Evolutionary conservation across 768 basidiomycete genomes (phyloP), one percentile per base, ranked within the genome.

Genomic region (Auricularia auricula-judae): DNA sequence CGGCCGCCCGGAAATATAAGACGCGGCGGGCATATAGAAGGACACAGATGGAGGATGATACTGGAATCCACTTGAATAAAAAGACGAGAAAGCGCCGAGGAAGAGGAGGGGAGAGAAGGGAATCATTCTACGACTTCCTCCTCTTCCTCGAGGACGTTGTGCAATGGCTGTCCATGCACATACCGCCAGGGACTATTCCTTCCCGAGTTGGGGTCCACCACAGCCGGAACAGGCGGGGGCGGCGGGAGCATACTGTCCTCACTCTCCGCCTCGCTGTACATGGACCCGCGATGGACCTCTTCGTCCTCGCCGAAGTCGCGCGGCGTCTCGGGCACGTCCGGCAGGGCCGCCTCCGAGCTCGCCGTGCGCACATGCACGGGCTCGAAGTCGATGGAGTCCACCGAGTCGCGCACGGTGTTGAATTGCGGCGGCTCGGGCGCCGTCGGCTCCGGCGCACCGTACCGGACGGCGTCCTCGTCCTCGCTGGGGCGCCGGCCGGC

Each of bases 101-200:
- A 11, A 18, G 43, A 44, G 47, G 18, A 4, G 47, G 18, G 47
- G 18, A 18, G 47, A 14, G 56, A 35, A 59, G 23, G 29, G 29
- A 3, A 29, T 29, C 11, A 18, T 59, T 23, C 56, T 59, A 59
- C 56, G 56, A n/a, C 29, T 69, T 89, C 87, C 66, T 91, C 89
- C 65, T 88, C 86, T 69, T 91, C 90, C 72, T 92, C 91, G 60
- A 91, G 29, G 51, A 93, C 91, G 66, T 93, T 93, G 68, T 92
- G 89, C 70, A 93, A 78, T 35, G 91, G 91, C 7, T 89, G 88
- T 33, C 91, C 91, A 69, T 93, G 91, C 14, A 90, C 73, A 71
- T 93, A 93, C 53, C 89, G 83, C 7, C 73, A 82, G 11, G 88
- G 88, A 68, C 86, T 88, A 21, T 74, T 77, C n/a, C 83, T 78